Evolutionary conservation across 2,329 filamentous ascomycete species (phyloP).

Genomic region (Fusarium longipes): DNA sequence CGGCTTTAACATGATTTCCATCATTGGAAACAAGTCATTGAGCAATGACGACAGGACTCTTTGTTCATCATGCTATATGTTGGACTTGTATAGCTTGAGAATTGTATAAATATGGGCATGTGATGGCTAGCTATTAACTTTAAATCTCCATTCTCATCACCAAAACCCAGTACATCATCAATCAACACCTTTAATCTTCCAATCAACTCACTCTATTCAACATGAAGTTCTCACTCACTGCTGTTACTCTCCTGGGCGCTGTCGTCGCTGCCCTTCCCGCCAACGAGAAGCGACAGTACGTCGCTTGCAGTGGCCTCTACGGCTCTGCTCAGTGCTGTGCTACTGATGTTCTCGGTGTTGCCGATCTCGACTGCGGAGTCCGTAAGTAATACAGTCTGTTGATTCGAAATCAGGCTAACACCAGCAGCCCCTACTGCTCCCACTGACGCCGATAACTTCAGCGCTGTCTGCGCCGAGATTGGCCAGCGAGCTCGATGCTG

Average conservation of each 20-base stretch:
- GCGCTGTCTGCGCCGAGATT: conserved; percentile 57
- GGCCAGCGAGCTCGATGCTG: conserved; percentile 70
- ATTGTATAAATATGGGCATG: conserved; percentile 27
- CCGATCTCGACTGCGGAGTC: conserved; percentile 65
- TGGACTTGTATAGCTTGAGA: not conserved
- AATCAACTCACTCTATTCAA: not conserved
- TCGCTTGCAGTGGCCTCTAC: conserved; percentile 58
- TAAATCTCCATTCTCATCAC: not conserved
- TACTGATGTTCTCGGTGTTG: conserved; percentile 69
- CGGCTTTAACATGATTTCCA: conserved; percentile 6
- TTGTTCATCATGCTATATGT: not conserved
- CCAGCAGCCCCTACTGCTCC: conserved; percentile 48
- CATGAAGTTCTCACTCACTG: conserved; percentile 50
- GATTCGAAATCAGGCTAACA: not conserved
- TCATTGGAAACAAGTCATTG: conserved; percentile 3
- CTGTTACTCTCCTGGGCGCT: conserved; percentile 44
- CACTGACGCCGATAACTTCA: conserved; percentile 55
- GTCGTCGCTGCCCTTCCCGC: conserved; percentile 45
- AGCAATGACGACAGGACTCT: conserved; percentile 31
- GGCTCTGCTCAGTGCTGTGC: conserved; percentile 67
- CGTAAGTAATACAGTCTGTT: conserved; percentile 55
- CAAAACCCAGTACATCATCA: not conserved
- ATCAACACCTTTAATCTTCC: conserved; percentile 8
- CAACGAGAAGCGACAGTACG: conserved; percentile 53
- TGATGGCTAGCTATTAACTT: not conserved